phyloP scores from a whole-genome alignment of 495 filamentous ascomycete species.

The Letharia columbiana region DNA sequence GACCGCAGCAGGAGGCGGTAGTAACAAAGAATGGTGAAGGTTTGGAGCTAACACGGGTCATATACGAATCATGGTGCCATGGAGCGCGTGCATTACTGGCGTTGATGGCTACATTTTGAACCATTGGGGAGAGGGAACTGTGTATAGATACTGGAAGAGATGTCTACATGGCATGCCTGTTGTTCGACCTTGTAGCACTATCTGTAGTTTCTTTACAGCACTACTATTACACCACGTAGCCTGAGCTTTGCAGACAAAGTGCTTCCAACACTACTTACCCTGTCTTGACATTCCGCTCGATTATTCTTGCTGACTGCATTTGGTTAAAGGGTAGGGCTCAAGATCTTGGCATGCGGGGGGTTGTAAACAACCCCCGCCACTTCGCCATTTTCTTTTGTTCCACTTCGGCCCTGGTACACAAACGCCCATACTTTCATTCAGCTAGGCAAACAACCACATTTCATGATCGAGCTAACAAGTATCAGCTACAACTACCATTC shows the following conservation, averaged over 20 bases:
- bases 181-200: background rate
- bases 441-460: background rate
- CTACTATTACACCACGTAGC: background rate
- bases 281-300: background rate
- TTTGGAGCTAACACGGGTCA: background rate
- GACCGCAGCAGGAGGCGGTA: constrained; percentile 23
- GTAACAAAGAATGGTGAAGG: background rate
- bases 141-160: background rate
- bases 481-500: background rate
- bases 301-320: background rate
- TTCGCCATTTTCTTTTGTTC: background rate
- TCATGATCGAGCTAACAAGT: background rate
- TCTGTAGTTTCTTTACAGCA: background rate
- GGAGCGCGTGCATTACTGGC: background rate
- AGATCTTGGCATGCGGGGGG: constrained; percentile 13
- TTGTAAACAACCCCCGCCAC: constrained; percentile 13
- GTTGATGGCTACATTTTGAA: background rate
- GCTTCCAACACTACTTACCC: background rate
- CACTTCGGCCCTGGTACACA: background rate
- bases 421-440: background rate
- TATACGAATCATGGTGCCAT: background rate
- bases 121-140: background rate
- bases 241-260: background rate
- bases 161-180: background rate
- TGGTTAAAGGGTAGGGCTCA: background rate